Evolutionary conservation across 768 basidiomycete species (phyloP).

Genomic region (Hydnum rufescens): DNA sequence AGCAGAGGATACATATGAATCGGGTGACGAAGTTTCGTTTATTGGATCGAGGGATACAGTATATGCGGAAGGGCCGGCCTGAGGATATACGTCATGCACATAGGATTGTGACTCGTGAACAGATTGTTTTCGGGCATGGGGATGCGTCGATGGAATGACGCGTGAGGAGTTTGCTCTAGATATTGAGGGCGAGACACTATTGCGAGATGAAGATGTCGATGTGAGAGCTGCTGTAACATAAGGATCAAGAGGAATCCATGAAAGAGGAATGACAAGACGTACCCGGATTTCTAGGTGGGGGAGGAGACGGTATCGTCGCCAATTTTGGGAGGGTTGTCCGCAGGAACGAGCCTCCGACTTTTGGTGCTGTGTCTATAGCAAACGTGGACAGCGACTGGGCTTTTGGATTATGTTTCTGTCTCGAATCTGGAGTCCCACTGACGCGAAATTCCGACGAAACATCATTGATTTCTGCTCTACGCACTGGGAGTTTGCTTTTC

Average conservation of each 20-base stretch:
- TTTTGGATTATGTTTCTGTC: too few species aligned
- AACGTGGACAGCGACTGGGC: too few species aligned
- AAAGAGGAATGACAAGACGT: background rate
- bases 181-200: background rate
- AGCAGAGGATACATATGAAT: conserved; percentile 2
- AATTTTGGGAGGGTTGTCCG: background rate
- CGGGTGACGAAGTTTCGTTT: conserved; percentile 5
- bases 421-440: too few species aligned
- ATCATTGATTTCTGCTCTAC: background rate
- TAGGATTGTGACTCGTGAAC: conserved; percentile 1
- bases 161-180: background rate
- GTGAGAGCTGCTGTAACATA: background rate
- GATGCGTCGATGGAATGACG: conserved; percentile 15
- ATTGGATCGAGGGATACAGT: conserved; percentile 10
- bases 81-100: conserved; percentile 5
- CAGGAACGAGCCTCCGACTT: background rate
- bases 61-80: conserved; percentile 3
- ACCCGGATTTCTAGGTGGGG: background rate
- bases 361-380: too few species aligned
- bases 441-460: too few species aligned
- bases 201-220: background rate
- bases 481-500: background rate
- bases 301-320: background rate
- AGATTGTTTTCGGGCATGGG: conserved; percentile 20
- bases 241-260: background rate